Conservation (phyloP, 148 eudicot species). For the Vaccinium corymbosum region DNA sequence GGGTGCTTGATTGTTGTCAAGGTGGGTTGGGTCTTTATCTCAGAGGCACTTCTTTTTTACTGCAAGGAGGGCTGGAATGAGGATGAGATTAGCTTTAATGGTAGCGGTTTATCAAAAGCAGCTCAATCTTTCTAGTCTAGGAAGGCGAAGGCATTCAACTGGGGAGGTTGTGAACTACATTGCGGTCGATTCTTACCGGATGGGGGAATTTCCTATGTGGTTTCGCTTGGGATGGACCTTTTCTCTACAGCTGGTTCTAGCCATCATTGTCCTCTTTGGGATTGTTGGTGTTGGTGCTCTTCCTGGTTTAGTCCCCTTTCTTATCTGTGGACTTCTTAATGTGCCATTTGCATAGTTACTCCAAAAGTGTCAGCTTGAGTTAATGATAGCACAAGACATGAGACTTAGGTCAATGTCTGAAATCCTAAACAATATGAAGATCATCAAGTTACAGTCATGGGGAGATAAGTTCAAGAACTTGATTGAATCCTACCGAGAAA, state of each 20-base stretch:
- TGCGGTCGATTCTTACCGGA: slow-evolving; percentile 58
- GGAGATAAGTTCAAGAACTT: slow-evolving; percentile 52
- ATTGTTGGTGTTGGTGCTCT: slow-evolving; percentile 51
- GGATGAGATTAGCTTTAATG: slow-evolving; percentile 63
- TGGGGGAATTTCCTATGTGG: slow-evolving; percentile 62
- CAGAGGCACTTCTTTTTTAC: slow-evolving; percentile 55
- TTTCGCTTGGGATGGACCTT: slow-evolving; percentile 40
- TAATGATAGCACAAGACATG: slow-evolving; percentile 55
- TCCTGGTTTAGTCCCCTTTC: slow-evolving; percentile 45
- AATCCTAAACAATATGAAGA: slow-evolving; percentile 53
- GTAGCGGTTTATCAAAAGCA: slow-evolving; percentile 56
- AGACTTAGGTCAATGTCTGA: slow-evolving; percentile 57
- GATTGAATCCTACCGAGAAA: slow-evolving; percentile 35
- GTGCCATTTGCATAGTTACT: slow-evolving; percentile 37
- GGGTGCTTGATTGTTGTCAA: slow-evolving; percentile 41
- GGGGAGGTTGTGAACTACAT: slow-evolving; percentile 61
- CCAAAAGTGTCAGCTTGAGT: slow-evolving; percentile 40
- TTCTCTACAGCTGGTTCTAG: slow-evolving; percentile 34
- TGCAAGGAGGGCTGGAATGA: slow-evolving; percentile 52
- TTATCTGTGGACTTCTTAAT: slow-evolving; percentile 46
- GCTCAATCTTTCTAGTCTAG: slow-evolving; percentile 49
- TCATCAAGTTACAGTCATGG: slow-evolving; percentile 70
- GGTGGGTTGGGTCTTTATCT: slow-evolving; percentile 44
- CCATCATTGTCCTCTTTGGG: slow-evolving; percentile 30
- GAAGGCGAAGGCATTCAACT: slow-evolving; percentile 51